Evolutionary conservation across 2,329 filamentous ascomycete species (phyloP).

Genomic region (Davidsoniella australis): DNA sequence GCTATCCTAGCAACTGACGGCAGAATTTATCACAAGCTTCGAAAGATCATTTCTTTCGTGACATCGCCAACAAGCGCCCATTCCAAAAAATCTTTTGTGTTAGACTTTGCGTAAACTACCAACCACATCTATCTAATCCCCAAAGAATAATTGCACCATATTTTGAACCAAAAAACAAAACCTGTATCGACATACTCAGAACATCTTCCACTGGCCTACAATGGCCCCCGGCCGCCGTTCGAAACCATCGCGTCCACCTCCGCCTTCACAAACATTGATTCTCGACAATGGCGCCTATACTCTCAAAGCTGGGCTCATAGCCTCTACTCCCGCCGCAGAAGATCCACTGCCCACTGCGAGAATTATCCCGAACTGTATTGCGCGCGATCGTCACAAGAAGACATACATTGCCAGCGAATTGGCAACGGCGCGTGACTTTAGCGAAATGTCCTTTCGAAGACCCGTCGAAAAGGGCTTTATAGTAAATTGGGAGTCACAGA

Average conservation of each 20-base stretch:
- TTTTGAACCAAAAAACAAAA: not conserved
- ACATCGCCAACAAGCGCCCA: too few relatives aligned
- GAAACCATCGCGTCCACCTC: conserved; percentile 31
- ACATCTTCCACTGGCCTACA: conserved; percentile 3
- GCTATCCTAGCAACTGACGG: too few relatives aligned
- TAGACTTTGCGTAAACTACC: not conserved
- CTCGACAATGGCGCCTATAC: conserved; percentile 88
- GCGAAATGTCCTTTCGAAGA: conserved; percentile 69
- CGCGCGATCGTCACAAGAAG: conserved; percentile 61
- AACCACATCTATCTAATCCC: not conserved
- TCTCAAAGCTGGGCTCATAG: conserved; percentile 72
- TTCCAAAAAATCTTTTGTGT: not conserved
- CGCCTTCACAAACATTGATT: conserved; percentile 55
- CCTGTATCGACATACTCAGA: not conserved
- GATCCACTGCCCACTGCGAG: conserved; percentile 28
- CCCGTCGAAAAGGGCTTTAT: conserved; percentile 90
- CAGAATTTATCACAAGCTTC: too few relatives aligned
- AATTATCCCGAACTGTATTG: conserved; percentile 75
- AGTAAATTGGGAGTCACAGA: conserved; percentile 92
- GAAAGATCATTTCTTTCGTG: too few relatives aligned
- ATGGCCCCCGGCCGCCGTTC: conserved; percentile 35
- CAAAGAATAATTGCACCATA: not conserved
- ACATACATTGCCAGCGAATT: conserved; percentile 69
- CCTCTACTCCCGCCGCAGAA: conserved; percentile 23
- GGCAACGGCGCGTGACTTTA: conserved; percentile 67